Evolutionary conservation across 2,329 filamentous ascomycete genomes (phyloP).

Genomic region (Trichophyton simii): DNA sequence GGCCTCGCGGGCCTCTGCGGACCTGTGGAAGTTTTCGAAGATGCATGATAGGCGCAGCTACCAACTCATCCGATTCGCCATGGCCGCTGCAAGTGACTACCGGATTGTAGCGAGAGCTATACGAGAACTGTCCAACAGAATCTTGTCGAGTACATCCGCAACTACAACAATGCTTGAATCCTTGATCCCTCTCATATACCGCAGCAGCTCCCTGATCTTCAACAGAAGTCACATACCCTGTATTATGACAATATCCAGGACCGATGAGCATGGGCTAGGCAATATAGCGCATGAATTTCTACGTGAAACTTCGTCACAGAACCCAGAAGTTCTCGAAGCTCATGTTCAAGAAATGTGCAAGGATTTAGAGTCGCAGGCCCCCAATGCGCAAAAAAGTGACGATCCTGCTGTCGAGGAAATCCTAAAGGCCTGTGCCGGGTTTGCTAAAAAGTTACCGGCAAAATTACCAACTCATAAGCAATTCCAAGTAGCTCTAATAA

Average conservation of each 20-base stretch:
- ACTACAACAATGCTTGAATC: constrained; percentile 60
- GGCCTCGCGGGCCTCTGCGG: constrained; percentile 53
- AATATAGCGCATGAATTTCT: constrained; percentile 74
- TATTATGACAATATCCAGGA: constrained; percentile 78
- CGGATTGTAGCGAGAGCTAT: constrained; percentile 81
- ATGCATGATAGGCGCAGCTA: constrained; percentile 81
- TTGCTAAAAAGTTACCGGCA: constrained; percentile 70
- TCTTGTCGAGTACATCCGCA: constrained; percentile 50
- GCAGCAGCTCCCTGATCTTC: constrained; percentile 72
- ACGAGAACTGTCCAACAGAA: constrained; percentile 73
- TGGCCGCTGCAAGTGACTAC: constrained; percentile 78
- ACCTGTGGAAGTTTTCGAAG: constrained; percentile 84
- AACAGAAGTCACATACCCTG: constrained; percentile 87
- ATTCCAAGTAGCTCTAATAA: constrained; percentile 67
- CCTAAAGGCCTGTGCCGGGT: constrained; percentile 84
- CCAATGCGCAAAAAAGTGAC: constrained; percentile 54
- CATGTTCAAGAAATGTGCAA: constrained; percentile 87
- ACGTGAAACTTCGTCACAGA: constrained; percentile 79
- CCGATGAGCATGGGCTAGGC: constrained; percentile 65
- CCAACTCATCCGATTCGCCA: constrained; percentile 75
- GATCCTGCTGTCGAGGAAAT: constrained; percentile 72
- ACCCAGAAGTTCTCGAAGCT: constrained; percentile 81
- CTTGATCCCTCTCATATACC: constrained; percentile 68
- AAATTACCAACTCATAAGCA: constrained; percentile 73
- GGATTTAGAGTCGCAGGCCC: constrained; percentile 68